Percentiles rank a stretch among this genome's conserved stretches.
Evolutionary conservation across 495 filamentous ascomycete genomes (phyloP).

Genomic region (Annulohypoxylon bovei): DNA sequence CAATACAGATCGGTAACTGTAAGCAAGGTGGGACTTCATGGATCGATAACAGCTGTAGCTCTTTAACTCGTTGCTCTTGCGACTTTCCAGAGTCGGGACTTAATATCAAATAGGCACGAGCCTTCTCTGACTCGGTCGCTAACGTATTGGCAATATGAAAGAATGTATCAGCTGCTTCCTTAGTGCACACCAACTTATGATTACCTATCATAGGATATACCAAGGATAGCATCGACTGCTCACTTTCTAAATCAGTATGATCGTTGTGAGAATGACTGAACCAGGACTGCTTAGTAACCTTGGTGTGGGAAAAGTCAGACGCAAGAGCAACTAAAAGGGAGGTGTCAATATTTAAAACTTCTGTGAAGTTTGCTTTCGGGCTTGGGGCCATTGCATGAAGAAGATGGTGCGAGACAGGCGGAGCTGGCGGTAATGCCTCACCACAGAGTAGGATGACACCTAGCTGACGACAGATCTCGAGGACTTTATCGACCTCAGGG

Average conservation of each 20-base stretch:
- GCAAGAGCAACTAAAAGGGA: conserved; percentile 55
- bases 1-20: conserved; percentile 43
- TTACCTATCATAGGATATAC: conserved; percentile 47
- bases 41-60: conserved; percentile 42
- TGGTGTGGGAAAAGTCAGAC: conserved; percentile 54
- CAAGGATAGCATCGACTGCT: conserved; percentile 46
- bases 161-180: conserved; percentile 50
- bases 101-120: conserved; percentile 49
- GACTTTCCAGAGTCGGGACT: conserved; percentile 25
- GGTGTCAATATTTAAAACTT: conserved; percentile 53
- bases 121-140: conserved; percentile 49
- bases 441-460: conserved; percentile 39
- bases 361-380: conserved; percentile 44
- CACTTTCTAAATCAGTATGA: conserved; percentile 45
- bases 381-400: conserved; percentile 57
- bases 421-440: conserved; percentile 26
- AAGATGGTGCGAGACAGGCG: conserved; percentile 56
- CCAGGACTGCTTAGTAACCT: conserved; percentile 47
- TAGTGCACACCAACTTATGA: conserved; percentile 50
- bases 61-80: conserved; percentile 32
- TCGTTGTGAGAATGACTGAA: conserved; percentile 51
- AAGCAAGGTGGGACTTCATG: conserved; percentile 42
- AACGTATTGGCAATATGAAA: conserved; percentile 52
- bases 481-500: conserved; percentile 37
- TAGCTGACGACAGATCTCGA: conserved; percentile 38